Evolutionary conservation across 148 eudicot species (phyloP).

Genomic region (Heliosperma pusillum): DNA sequence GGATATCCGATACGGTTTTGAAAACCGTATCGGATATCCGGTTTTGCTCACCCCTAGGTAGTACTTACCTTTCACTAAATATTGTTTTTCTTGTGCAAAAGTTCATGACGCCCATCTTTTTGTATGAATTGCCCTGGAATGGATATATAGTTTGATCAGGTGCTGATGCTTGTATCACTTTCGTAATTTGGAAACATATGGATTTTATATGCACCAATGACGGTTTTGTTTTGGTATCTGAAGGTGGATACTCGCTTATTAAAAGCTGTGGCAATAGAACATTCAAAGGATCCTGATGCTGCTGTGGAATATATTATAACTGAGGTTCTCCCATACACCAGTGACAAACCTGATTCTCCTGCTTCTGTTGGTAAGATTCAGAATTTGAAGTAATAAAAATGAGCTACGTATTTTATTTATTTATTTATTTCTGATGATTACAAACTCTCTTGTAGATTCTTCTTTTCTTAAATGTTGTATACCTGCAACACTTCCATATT

Average conservation of each 20-base stretch:
- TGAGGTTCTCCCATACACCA: constrained; percentile 55
- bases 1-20: no score
- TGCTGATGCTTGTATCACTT: background rate
- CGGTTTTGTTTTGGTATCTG: constrained; percentile 17
- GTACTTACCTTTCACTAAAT: no score
- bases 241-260: constrained; percentile 72
- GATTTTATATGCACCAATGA: constrained; percentile 4
- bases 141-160: background rate
- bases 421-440: background rate
- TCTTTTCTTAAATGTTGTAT: background rate
- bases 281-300: constrained; percentile 59
- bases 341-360: constrained; percentile 19
- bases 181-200: background rate
- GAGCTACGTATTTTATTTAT: no score
- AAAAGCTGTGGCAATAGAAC: constrained; percentile 89
- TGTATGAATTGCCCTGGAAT: background rate
- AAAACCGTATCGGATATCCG: no score
- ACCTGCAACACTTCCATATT: no score
- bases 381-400: background rate
- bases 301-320: constrained; percentile 63
- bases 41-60: no score
- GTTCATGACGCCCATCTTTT: background rate
- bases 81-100: background rate
- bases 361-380: constrained; percentile 26
- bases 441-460: background rate